These are phyloP conservation scores for Paramecium octaurelia DNA, from an alignment of 73 alveolate species.

Conservation along the genomic window DNA sequence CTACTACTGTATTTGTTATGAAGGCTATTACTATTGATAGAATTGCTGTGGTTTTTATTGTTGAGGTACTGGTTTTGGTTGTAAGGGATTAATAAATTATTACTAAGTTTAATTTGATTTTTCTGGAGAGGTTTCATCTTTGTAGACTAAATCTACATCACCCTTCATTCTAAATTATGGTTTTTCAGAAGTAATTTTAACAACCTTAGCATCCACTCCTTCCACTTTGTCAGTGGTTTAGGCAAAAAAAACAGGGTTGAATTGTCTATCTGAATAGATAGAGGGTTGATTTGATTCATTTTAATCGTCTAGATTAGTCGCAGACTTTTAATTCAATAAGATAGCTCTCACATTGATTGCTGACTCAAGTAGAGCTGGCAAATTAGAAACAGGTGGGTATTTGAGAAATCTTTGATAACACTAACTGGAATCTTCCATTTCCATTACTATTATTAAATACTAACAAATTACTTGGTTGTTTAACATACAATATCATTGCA, in stretches of 20 bases:
- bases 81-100: neutral
- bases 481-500: constrained; percentile 58
- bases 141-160: constrained; percentile 13
- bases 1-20: neutral
- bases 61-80: neutral
- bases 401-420: constrained; percentile 58
- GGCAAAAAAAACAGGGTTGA: constrained; percentile 42
- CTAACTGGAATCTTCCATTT: constrained; percentile 44
- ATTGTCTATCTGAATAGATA: neutral
- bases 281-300: neutral
- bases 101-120: neutral
- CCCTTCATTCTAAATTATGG: constrained; percentile 45
- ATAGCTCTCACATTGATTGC: constrained; percentile 14
- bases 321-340: neutral
- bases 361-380: constrained; percentile 18
- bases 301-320: neutral
- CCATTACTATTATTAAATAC: constrained; percentile 25
- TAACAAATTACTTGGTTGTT: neutral
- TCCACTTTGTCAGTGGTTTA: constrained; percentile 6
- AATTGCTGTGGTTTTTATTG: neutral
- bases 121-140: constrained; percentile 17
- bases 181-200: neutral
- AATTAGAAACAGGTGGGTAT: constrained; percentile 42
- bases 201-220: neutral
- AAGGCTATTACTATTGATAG: neutral